phyloP scores from a whole-genome alignment of 2,329 filamentous ascomycete species.

The Atkinsonella hypoxylon region DNA sequence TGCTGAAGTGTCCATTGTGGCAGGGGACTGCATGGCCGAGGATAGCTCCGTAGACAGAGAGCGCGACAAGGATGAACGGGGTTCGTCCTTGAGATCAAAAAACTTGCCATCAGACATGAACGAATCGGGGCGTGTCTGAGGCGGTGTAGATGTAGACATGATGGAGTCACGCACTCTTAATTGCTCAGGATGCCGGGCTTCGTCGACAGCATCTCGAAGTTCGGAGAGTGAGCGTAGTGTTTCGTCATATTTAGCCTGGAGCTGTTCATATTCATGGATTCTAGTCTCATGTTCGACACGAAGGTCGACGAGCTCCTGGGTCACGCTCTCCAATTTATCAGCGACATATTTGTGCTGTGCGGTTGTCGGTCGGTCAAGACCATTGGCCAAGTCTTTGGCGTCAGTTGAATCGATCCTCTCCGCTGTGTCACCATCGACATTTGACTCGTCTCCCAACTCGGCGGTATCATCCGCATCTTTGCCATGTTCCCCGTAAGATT shows the following conservation, averaged over 20 bases:
- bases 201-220: conserved; percentile 75
- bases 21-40: conserved; percentile 67
- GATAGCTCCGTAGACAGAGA: conserved; percentile 92
- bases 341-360: conserved; percentile 77
- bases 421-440: neutral
- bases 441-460: neutral
- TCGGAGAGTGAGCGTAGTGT: conserved; percentile 71
- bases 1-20: conserved; percentile 51
- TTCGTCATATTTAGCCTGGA: conserved; percentile 84
- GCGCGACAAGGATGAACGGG: conserved; percentile 60
- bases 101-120: conserved; percentile 72
- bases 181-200: conserved; percentile 52
- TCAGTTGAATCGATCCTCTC: neutral
- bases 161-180: conserved; percentile 40
- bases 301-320: conserved; percentile 82
- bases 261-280: conserved; percentile 64
- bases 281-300: conserved; percentile 83
- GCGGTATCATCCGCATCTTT: conserved; percentile 24
- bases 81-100: conserved; percentile 55
- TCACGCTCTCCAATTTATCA: conserved; percentile 85
- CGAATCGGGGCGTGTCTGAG: conserved; percentile 55
- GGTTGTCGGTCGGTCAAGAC: conserved; percentile 47
- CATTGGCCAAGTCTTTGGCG: conserved; percentile 27
- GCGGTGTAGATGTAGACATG: conserved; percentile 30
- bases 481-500: conserved; percentile 33